Base-by-base conservation (phyloP, 2,329 filamentous ascomycete genomes). In the Thielaviopsis populi region DNA sequence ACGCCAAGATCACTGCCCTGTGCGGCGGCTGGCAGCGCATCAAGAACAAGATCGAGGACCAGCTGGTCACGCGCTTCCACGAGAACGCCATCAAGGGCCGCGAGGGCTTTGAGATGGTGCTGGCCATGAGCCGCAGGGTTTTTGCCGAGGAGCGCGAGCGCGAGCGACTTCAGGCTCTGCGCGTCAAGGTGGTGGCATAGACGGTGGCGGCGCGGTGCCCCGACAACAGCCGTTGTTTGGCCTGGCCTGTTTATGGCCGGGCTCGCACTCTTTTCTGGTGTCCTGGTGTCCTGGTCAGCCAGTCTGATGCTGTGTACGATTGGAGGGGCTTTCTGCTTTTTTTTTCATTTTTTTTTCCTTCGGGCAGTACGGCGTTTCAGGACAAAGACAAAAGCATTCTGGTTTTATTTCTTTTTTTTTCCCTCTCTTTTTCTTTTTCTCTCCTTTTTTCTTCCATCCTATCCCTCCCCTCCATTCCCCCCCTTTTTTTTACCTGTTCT, bases 1-100 rank as follows among this genome's bases (percentile, higher is more conserved):
- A 90, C 67, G 94, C 94, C 46, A 85, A 91, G 75, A 92, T 99
- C 72, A 96, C 91, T 1, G 94, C 94, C 0, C 79, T 97, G 10
- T 96, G 91, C 74, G 92, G 94, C 69, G 94, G 94, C 67, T 99
- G 94, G 91, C 89, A 96, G 76, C 90, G 91, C 72, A 91, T 97
- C 73, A 94, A 90, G 80, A 96, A 94, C 76, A 89, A 86, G 73
- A 95, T 99, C 70, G 94, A 99, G 78, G 91, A 97, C 70, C 85
- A 89, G 62, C 88, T 91, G 50, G 87, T 97, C 54, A 88, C 87
- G 68, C 80, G 90, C 63, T 99, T 99, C 78, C 83, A 84, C 69
- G 90, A 99, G 75, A 99, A 99, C 71, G 92, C 94, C 27, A 80
- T 80, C 69, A 91, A 89, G 76, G 94, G 94, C 68, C 85, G 88